Percentiles rank a stretch among this genome's conserved stretches.
Evolutionary conservation across 225 moss, liverwort and hornwort genomes (phyloP).

Genomic region (Anthoceros angustus): DNA sequence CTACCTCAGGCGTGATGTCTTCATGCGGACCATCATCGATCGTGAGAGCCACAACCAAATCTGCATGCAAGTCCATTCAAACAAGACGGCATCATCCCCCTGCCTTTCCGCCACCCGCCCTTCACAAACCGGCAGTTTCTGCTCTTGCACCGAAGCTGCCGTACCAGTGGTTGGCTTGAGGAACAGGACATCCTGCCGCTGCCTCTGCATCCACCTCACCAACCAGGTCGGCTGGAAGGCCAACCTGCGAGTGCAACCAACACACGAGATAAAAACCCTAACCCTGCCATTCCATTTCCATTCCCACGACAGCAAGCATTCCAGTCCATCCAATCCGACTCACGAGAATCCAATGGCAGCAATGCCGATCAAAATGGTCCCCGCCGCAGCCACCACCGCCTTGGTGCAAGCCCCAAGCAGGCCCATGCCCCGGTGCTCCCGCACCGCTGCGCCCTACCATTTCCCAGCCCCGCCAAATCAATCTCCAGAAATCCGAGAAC

Average conservation of each 20-base stretch:
- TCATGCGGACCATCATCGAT: constrained; percentile 46
- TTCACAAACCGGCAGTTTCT: background rate
- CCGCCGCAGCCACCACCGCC: constrained; percentile 3
- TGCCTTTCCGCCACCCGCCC: background rate
- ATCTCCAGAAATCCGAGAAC: background rate
- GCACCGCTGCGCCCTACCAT: background rate
- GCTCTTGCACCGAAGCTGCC: too few species aligned
- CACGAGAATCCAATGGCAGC: constrained; percentile 13
- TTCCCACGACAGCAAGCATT: too few species aligned
- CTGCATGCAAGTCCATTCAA: constrained; percentile 15
- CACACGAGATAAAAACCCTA: background rate
- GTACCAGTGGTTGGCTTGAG: constrained; percentile 12
- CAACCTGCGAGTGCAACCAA: constrained; percentile 7
- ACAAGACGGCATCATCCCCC: too few species aligned
- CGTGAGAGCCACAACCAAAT: constrained; percentile 42
- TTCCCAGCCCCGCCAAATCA: background rate
- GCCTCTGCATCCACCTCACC: constrained; percentile 11
- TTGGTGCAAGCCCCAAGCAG: background rate
- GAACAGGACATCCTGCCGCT: constrained; percentile 10
- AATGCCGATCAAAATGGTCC: constrained; percentile 1
- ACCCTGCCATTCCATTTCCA: constrained; percentile 1
- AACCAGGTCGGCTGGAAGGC: constrained; percentile 16
- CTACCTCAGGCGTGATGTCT: constrained; percentile 40
- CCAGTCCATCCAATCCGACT: background rate
- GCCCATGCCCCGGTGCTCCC: background rate